Evolutionary conservation across 352 stramenopile genomes (phyloP).

Genomic region (Detonula confervacea): DNA sequence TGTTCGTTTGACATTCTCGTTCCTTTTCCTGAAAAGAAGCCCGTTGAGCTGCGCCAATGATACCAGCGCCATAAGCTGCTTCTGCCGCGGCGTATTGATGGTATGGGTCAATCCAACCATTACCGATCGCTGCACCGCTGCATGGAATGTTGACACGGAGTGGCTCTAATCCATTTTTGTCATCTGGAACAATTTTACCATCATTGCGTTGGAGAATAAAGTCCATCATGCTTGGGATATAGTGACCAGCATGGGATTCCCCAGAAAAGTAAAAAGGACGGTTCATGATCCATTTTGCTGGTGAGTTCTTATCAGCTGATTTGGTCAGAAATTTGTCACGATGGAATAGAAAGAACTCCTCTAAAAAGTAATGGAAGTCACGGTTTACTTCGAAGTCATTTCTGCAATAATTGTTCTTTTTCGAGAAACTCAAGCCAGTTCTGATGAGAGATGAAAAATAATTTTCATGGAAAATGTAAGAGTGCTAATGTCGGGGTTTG

Average conservation of each 20-base stretch:
- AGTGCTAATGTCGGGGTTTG: too few relatives aligned
- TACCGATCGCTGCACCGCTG: conserved; percentile 94
- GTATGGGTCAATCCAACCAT: conserved; percentile 95
- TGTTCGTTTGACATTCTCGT: conserved; percentile 82
- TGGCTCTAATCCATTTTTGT: conserved; percentile 24
- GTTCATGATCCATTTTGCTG: conserved; percentile 50
- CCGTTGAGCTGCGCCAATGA: conserved; percentile 86
- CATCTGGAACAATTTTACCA: conserved; percentile 52
- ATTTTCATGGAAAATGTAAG: not conserved
- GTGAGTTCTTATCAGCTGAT: conserved; percentile 15
- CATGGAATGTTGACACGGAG: conserved; percentile 76
- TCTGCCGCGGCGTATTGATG: conserved; percentile 96
- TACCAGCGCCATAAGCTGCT: conserved; percentile 91
- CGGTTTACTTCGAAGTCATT: conserved; percentile 85
- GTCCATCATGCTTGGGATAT: conserved; percentile 94
- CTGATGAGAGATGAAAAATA: conserved; percentile 35
- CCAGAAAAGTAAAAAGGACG: conserved; percentile 93
- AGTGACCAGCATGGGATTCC: conserved; percentile 96
- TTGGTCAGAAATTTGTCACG: conserved; percentile 64
- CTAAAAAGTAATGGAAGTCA: conserved; percentile 94
- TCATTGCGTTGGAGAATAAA: conserved; percentile 93
- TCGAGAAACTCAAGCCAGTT: conserved; percentile 88
- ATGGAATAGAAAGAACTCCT: conserved; percentile 91
- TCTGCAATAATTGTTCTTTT: conserved; percentile 74
- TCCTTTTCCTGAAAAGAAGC: conserved; percentile 72